phyloP scores from a whole-genome alignment of 1,139 yeast genomes.

The Debaryomyces robertsiae region DNA sequence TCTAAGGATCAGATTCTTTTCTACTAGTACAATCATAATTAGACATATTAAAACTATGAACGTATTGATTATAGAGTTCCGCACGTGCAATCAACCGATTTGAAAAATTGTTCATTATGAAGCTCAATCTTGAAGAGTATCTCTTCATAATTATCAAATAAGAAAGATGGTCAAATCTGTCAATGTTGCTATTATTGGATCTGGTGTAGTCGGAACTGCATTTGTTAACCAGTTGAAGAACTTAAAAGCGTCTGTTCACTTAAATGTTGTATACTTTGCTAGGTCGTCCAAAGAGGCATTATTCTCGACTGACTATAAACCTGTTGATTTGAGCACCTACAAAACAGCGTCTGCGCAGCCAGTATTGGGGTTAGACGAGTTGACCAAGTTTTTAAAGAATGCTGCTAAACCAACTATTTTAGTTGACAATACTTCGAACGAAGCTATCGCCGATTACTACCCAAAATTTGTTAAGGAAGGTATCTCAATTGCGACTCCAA shows the following conservation, averaged over 20 bases:
- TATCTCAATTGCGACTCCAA: constrained; percentile 94
- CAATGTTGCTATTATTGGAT: constrained; percentile 81
- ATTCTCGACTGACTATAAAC: constrained; percentile 65
- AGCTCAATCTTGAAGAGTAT: background rate
- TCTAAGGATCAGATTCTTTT: too few species aligned
- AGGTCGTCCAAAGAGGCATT: constrained; percentile 69
- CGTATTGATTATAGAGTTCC: too few species aligned
- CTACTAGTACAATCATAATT: too few species aligned
- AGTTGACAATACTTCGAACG: constrained; percentile 92
- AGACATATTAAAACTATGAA: too few species aligned
- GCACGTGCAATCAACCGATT: constrained; percentile 4
- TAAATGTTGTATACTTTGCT: constrained; percentile 80
- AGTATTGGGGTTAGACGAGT: constrained; percentile 57
- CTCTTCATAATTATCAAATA: background rate
- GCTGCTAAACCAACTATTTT: constrained; percentile 78
- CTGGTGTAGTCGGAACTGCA: constrained; percentile 95
- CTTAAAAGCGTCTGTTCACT: constrained; percentile 58
- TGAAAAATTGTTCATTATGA: constrained; percentile 1
- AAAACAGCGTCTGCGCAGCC: constrained; percentile 51
- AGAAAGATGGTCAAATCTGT: constrained; percentile 55
- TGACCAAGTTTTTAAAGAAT: constrained; percentile 62
- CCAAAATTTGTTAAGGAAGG: constrained; percentile 74
- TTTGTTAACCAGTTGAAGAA: constrained; percentile 68
- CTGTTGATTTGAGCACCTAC: constrained; percentile 68
- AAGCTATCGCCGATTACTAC: constrained; percentile 71